Base-by-base conservation (phyloP, 306 rosid species). In the Biancaea sappan region DNA sequence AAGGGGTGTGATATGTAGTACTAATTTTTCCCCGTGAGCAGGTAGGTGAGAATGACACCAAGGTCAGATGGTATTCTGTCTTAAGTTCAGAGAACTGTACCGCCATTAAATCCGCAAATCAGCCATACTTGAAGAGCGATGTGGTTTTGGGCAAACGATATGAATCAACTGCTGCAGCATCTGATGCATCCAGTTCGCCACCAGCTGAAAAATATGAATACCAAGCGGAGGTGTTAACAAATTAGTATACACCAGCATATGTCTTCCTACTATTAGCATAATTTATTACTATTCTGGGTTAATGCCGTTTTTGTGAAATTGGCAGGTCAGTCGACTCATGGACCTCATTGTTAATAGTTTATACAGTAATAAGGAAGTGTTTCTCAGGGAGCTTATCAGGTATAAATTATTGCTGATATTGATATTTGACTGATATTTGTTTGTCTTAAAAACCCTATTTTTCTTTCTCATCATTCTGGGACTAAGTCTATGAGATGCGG, bases 281-380 rank as follows among this genome's bases (percentile, higher is more conserved):
- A 22, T 64, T 38, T 43, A 71, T 21, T 12, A 21, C 67, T 21
- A 44, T 40, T 57, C 34, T 74, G 44, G 28, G 64, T 52, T 66
- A 67, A 15, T 38, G 7, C 5, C 58, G 40, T 50, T 64, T 43
- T n/a, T 31, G 71, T 73, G 63, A 28, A 32, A 21, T 62, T 77
- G 52, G 48, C 96, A 92, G 98, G 98, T 92, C 69, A 92, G 97
- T 82, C 91, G 99, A 44, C 97, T 95, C 78, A 90, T 95, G 98
- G 98, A 95, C 77, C 99, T 95, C 81, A 95, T 95, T 80, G 98
- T 95, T 38, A 88, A 95, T 83, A 95, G 99, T 85, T 88, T 90
- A 82, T 95, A 92, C 75, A 95, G 98, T 78, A 90, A 95, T 86
- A 95, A 95, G 83, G 99, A 95, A 64, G 98, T 95, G 40, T 95